phyloP scores from a whole-genome alignment of 192 early-diverging fungal species.

The Spinellus fusiger region DNA sequence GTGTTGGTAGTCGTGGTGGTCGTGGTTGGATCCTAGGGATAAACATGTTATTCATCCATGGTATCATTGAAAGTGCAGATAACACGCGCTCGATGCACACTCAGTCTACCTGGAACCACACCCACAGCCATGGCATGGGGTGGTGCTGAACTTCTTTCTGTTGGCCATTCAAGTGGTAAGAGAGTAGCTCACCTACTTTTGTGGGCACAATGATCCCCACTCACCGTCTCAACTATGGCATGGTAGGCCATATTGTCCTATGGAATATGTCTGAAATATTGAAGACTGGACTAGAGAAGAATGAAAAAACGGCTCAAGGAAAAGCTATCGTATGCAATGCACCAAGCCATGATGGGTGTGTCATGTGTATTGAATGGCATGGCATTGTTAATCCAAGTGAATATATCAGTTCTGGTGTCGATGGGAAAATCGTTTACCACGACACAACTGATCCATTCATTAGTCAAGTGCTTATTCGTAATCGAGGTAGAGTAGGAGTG shows the following conservation, averaged over 20 bases:
- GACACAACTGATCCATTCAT: conserved; percentile 13
- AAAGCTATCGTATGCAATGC: background rate
- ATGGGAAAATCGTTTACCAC: background rate
- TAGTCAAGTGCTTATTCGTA: background rate
- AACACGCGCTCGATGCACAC: too few species aligned
- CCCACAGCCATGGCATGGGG: too few species aligned
- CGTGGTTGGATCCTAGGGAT: background rate
- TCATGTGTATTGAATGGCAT: background rate
- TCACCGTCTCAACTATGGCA: background rate
- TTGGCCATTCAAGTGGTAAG: background rate
- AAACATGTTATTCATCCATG: background rate
- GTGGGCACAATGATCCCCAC: background rate
- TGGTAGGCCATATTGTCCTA: background rate
- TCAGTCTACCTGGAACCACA: too few species aligned
- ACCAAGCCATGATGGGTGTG: background rate
- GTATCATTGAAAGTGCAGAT: background rate
- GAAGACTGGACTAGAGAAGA: background rate
- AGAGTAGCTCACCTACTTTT: background rate
- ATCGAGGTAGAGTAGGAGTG: conserved; percentile 2
- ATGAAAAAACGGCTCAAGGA: background rate
- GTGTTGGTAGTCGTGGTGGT: too few species aligned
- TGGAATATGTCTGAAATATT: conserved; percentile 10
- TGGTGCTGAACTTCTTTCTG: background rate
- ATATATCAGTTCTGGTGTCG: background rate
- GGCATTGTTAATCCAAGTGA: background rate